Base-by-base conservation (phyloP, 176 grass and related monocot species). In the Eragrostis nindensis region DNA sequence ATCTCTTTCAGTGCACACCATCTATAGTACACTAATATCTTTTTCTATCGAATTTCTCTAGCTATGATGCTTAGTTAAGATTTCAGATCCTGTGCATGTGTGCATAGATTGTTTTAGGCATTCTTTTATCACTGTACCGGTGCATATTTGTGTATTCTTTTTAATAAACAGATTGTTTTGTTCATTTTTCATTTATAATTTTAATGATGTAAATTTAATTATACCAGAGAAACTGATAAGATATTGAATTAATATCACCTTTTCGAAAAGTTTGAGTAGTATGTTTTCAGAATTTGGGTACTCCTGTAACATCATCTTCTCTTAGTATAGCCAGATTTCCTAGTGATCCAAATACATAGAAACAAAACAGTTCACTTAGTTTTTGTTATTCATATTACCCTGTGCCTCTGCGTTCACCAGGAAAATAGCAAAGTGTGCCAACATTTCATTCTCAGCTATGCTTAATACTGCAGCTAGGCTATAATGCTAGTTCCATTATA, bases 191-290 rank as follows among this genome's bases (percentile, higher is more conserved):
- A 68, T 53, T 1, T 16, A 15, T 30, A 71, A 19, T 70, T 42
- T 63, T 49, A 11, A 15, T 52, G 44, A 44, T 48, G 22, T 76
- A 11, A 69, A 50, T 32, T 29, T 26, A 42, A 29, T 7, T 44
- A 53, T 29, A 44, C 47, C 10, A 1, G 22, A 16, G 7, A 66
- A 83, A 39, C 19, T 82, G 4, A 55, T 56, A 49, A 55, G 32
- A 45, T 63, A 5, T 62, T 64, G 17, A 75, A 17, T 72, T 65
- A 9, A 27, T 62, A 56, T 39, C 71, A 71, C 25, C 26, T 87
- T 83, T 38, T 30, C 70, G 32, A 36, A 36, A 75, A 50, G 15
- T 7, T n/a, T n/a, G n/a, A 75, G 29, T 69, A 54, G 16, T 30
- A 1, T 57, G 21, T 61, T 5, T 76, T 63, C 36, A 43, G 62